Conservation (phyloP, 805 yeast genomes). For the Saccharomyces mikatae region DNA sequence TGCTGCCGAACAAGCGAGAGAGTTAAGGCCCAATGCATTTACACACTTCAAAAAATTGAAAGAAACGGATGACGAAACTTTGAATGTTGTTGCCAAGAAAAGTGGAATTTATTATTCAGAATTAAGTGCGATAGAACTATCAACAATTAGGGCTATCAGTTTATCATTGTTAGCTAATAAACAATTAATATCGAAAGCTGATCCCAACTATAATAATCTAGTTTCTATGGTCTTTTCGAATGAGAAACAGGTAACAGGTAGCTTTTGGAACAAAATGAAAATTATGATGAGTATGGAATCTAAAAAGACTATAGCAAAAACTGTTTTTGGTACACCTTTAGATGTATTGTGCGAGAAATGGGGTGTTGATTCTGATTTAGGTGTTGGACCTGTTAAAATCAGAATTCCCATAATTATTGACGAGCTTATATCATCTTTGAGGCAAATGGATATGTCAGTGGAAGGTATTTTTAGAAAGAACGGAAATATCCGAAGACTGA, state of each 20-base stretch:
- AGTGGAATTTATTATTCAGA: constrained; percentile 55
- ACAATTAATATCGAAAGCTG: neutral
- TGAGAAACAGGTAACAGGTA: constrained; percentile 34
- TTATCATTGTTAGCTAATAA: constrained; percentile 24
- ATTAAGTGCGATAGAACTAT: constrained; percentile 31
- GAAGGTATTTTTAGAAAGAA: constrained; percentile 95
- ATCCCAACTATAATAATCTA: constrained; percentile 2
- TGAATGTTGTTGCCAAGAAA: constrained; percentile 12
- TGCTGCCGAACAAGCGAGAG: constrained; percentile 93
- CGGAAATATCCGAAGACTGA: constrained; percentile 81
- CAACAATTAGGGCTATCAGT: constrained; percentile 50
- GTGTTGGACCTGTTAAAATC: constrained; percentile 73
- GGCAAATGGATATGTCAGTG: constrained; percentile 86
- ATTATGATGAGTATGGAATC: constrained; percentile 22
- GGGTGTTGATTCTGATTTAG: constrained; percentile 79
- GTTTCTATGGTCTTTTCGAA: constrained; percentile 68
- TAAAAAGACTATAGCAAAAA: constrained; percentile 20
- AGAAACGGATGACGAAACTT: constrained; percentile 23
- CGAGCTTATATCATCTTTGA: constrained; percentile 73
- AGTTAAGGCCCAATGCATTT: constrained; percentile 85
- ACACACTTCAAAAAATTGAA: constrained; percentile 54
- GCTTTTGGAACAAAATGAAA: constrained; percentile 28
- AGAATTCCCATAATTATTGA: constrained; percentile 81
- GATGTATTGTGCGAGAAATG: constrained; percentile 55
- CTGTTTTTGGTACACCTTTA: constrained; percentile 75